Percentiles rank a stretch among this genome's conserved stretches.
Conservation (phyloP, 2,329 filamentous ascomycete genomes). For the Pseudocercospora macadamiae region DNA sequence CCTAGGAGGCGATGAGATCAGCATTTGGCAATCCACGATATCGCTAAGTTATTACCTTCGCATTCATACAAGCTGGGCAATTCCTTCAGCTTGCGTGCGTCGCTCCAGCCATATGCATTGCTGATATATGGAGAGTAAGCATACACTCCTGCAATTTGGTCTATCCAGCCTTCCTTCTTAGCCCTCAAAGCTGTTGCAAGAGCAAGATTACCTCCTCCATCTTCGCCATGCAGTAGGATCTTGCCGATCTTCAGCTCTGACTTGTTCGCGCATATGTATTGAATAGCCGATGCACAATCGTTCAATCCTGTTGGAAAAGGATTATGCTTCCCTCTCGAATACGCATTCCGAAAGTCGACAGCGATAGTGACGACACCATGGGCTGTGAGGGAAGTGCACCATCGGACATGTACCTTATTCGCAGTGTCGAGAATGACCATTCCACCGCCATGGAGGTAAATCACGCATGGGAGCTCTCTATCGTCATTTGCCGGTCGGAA, state of each 20-base stretch:
- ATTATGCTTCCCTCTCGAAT: constrained; percentile 25
- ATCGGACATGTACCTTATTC: constrained; percentile 32
- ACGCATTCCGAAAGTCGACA: constrained; percentile 40
- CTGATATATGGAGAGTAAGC: constrained; percentile 34
- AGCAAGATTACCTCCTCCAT: constrained; percentile 37
- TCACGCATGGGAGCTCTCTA: constrained; percentile 27
- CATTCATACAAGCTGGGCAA: constrained; percentile 34
- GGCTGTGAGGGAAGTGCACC: constrained; percentile 32
- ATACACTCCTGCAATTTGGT: constrained; percentile 33
- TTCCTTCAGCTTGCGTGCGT: constrained; percentile 28
- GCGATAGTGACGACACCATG: constrained; percentile 31
- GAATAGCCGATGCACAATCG: constrained; percentile 34
- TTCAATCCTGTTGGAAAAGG: constrained; percentile 37
- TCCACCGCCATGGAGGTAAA: constrained; percentile 38
- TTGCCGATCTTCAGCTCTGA: constrained; percentile 30
- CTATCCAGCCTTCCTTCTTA: constrained; percentile 34
- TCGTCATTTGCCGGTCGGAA: constrained; percentile 19
- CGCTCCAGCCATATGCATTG: constrained; percentile 21
- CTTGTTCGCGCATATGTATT: constrained; percentile 29
- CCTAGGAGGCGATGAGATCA: not conserved
- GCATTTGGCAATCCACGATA: not conserved
- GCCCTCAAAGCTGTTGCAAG: constrained; percentile 35
- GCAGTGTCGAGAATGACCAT: constrained; percentile 30
- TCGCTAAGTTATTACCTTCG: constrained; percentile 19
- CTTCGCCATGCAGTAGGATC: constrained; percentile 37